Evolutionary conservation across 2,329 filamentous ascomycete genomes (phyloP).

Genomic region (Penicillium sp.): DNA sequence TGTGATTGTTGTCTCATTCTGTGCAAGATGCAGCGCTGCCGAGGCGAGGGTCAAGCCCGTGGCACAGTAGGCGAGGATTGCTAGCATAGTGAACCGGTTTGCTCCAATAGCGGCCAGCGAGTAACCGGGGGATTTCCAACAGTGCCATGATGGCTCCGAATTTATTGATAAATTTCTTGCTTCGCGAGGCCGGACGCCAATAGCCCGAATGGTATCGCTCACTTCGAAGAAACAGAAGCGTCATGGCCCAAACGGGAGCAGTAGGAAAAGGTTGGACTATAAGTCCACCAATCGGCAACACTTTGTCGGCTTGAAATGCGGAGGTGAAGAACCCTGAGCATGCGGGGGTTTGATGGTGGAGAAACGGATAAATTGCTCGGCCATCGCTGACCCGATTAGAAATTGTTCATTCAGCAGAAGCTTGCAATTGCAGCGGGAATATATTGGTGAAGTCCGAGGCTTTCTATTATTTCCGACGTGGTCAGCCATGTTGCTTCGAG

Average conservation of each 20-base stretch:
- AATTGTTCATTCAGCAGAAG: too few relatives aligned
- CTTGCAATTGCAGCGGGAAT: too few relatives aligned
- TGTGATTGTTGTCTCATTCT: slow-evolving; percentile 28
- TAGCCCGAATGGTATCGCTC: background rate
- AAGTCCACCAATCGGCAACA: background rate
- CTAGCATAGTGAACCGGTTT: background rate
- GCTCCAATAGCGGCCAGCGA: background rate
- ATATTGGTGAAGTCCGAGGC: too few relatives aligned
- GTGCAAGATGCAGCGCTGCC: slow-evolving; percentile 22
- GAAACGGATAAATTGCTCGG: slow-evolving; percentile 25
- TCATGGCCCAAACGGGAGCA: background rate
- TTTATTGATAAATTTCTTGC: background rate
- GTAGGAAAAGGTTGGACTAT: background rate
- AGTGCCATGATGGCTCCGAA: background rate
- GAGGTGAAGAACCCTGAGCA: background rate
- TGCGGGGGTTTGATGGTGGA: background rate
- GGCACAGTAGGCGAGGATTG: background rate
- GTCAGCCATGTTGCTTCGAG: too few relatives aligned
- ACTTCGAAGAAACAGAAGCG: background rate
- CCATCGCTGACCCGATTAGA: slow-evolving; percentile 20
- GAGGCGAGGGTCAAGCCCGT: slow-evolving; percentile 14
- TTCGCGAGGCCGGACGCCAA: background rate
- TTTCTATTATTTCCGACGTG: too few relatives aligned
- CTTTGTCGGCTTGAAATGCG: background rate
- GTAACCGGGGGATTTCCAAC: background rate